A percentile compares a stretch with the other conserved stretches of the same genome.
Evolutionary conservation across 768 basidiomycete species (phyloP).

Genomic region (Lentinula edodes): DNA sequence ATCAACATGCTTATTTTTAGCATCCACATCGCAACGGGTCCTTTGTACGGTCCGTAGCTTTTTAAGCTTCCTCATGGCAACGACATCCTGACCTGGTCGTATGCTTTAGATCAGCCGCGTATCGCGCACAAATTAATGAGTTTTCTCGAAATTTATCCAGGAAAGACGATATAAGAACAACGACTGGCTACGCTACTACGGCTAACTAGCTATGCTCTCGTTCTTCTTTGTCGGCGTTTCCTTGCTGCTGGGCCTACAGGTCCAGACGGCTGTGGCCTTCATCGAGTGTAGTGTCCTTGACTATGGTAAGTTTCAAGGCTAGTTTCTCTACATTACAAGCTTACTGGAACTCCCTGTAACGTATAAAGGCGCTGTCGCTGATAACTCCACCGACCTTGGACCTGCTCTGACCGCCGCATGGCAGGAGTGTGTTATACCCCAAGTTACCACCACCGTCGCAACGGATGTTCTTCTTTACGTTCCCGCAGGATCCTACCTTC

Average conservation of each 20-base stretch:
- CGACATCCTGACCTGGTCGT: neutral
- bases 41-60: neutral
- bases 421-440: constrained; percentile 15
- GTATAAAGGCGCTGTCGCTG: constrained; percentile 12
- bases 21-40: neutral
- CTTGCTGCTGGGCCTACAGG: neutral
- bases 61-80: neutral
- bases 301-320: constrained; percentile 11
- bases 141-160: constrained; percentile 1
- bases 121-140: neutral
- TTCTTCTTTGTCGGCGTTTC: neutral
- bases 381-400: constrained; percentile 20
- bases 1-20: neutral
- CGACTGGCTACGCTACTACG: neutral
- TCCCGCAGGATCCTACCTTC: constrained; percentile 17
- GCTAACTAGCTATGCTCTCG: neutral
- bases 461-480: constrained; percentile 16
- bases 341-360: neutral
- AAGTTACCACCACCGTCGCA: constrained; percentile 12
- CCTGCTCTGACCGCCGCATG: constrained; percentile 18
- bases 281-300: constrained; percentile 19
- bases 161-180: neutral
- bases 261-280: constrained; percentile 6
- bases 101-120: neutral
- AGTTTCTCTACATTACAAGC: neutral